These are phyloP conservation scores for Sphaerulina musiva DNA, from an alignment of 2,329 filamentous ascomycete species.

Conservation along the genomic window DNA sequence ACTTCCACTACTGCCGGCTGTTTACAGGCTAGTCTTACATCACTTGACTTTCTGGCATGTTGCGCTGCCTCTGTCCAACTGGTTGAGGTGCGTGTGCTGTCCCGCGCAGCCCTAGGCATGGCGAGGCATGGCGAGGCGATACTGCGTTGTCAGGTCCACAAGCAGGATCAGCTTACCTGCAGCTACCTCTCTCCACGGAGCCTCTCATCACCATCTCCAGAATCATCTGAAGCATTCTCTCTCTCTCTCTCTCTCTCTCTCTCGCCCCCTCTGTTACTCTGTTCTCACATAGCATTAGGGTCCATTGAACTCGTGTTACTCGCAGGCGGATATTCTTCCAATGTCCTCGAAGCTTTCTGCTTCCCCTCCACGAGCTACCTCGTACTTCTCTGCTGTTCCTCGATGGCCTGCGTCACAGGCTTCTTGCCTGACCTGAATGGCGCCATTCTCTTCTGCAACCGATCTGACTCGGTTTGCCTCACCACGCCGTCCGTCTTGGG, in stretches of 20 bases:
- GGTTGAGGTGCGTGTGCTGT: no score
- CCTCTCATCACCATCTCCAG: background rate
- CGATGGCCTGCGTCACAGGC: background rate
- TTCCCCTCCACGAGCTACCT: background rate
- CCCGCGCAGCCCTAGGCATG: no score
- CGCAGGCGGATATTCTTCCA: slow-evolving; percentile 15
- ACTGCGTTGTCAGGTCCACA: no score
- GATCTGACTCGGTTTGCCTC: slow-evolving; percentile 1
- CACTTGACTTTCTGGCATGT: no score
- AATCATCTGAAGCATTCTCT: background rate
- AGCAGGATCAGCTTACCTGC: no score
- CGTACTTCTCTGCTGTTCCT: background rate
- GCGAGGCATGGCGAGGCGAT: no score
- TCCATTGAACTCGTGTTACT: slow-evolving; percentile 23
- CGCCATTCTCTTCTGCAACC: slow-evolving; percentile 7
- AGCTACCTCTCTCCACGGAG: no score
- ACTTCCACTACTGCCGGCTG: no score
- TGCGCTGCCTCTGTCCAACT: no score
- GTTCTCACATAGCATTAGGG: slow-evolving; percentile 51
- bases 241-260: background rate
- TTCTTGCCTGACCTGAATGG: slow-evolving; percentile 10
- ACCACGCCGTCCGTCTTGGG: slow-evolving; percentile 7
- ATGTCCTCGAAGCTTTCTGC: background rate
- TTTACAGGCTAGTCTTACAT: no score
- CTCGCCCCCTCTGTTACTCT: background rate